Base-by-base conservation (phyloP, 1,139 yeast species). In the Saccharomyces hybrid region DNA sequence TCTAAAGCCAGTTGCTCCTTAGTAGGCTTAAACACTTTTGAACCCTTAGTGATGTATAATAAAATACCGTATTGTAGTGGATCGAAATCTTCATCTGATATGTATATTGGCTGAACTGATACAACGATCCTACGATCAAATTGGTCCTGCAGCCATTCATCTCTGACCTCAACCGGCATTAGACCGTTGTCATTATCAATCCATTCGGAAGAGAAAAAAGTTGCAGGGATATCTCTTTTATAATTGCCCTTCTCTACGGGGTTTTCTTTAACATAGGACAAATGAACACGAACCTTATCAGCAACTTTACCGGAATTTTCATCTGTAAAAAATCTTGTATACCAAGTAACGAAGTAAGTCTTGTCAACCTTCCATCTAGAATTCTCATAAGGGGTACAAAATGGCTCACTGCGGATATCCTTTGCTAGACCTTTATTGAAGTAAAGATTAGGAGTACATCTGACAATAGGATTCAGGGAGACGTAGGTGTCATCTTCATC, bases 391-490 rank as follows among this genome's bases (percentile, higher is more conserved):
- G 96, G 97, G 28, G 87, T 80, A 70, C 97, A 89, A 69, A 88
- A 87, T 16, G 97, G 97, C 55, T 77, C 91, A 42, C 88, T 79
- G 0, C 70, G 57, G 27, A 71, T 68, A 58, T 80, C 80, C 63
- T 81, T 81, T 41, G 82, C 84, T 47, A 75, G 56, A 8, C 93
- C 93, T 68, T 83, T 86, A 62, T 78, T 79, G 64, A 75, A 77
- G 67, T 86, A 89, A 50, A 78, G 70, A 53, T 85, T 86, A 1
- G 97, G 97, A 2, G 91, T 86, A 72, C 97, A 89, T 70, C 97
- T 78, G 63, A 88, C 79, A 54, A 89, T 70, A 0, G 97, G 97
- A 64, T 84, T 86, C 66, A 89, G 76, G 25, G 78, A 72, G 47
- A 81, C 84, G 64, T 87, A 85, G 1, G 87, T 79, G 16, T 78